phyloP scores from a whole-genome alignment of 1,284 basidiomycete species.

The Veloboletus limbatus region DNA sequence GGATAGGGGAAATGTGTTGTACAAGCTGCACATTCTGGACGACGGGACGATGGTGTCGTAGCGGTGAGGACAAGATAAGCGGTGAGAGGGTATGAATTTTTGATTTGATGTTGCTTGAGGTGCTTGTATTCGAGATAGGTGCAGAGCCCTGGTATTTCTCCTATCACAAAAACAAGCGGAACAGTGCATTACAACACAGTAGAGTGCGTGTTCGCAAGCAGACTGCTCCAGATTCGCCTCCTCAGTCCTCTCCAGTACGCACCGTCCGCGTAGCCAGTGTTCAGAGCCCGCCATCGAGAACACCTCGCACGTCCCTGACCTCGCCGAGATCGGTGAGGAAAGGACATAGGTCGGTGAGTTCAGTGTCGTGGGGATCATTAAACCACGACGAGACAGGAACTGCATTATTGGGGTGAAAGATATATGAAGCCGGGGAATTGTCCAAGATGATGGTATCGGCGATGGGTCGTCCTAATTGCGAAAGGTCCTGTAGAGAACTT shows the following conservation, averaged over 20 bases:
- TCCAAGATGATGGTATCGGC: slow-evolving; percentile 96
- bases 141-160: slow-evolving; percentile 31
- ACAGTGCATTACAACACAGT: slow-evolving; percentile 32
- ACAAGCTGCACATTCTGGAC: slow-evolving; percentile 24
- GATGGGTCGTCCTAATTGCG: slow-evolving; percentile 92
- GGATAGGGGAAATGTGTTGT: slow-evolving; percentile 18
- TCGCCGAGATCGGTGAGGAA: slow-evolving; percentile 87
- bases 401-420: slow-evolving; percentile 99
- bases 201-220: slow-evolving; percentile 23
- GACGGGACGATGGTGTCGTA: slow-evolving; percentile 4
- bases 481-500: slow-evolving; percentile 71
- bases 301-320: slow-evolving; percentile 90
- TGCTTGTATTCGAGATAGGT: slow-evolving; percentile 19
- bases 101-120: slow-evolving; percentile 1
- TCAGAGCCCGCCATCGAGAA: slow-evolving; percentile 82
- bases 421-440: slow-evolving; percentile 98
- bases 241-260: slow-evolving; percentile 19
- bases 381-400: slow-evolving; percentile 99
- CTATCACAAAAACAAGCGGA: slow-evolving; percentile 32
- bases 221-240: slow-evolving; percentile 13
- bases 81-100: slow-evolving; percentile 1
- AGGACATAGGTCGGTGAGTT: slow-evolving; percentile 90
- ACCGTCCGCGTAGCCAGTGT: slow-evolving; percentile 20
- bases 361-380: slow-evolving; percentile 97
- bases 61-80: slow-evolving; percentile 5